These are phyloP conservation scores for Fusarium nanum DNA, from an alignment of 2,329 filamentous ascomycete genomes.

Conservation along the genomic window DNA sequence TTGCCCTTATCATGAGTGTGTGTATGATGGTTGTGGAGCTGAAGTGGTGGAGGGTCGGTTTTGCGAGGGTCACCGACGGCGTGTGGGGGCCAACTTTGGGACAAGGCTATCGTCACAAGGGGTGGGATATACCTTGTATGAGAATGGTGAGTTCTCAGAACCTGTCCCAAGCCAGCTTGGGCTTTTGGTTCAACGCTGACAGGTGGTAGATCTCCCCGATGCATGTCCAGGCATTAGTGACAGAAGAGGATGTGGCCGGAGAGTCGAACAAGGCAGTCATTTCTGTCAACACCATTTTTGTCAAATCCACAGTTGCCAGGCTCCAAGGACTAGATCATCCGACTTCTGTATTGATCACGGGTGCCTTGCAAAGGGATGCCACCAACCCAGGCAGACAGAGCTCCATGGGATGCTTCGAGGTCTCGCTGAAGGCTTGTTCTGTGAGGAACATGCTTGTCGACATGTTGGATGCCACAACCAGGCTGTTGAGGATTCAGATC, in stretches of 20 bases:
- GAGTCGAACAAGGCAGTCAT: constrained; percentile 11
- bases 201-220: constrained; percentile 14
- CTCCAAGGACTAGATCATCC: constrained; percentile 21
- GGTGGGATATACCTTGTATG: constrained; percentile 29
- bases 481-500: constrained; percentile 16
- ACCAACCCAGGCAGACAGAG: constrained; percentile 12
- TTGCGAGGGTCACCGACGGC: constrained; percentile 41
- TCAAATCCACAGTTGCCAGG: constrained; percentile 36
- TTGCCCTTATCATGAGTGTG: constrained; percentile 47
- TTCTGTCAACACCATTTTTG: constrained; percentile 44
- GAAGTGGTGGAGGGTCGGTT: constrained; percentile 38
- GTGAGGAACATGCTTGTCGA: constrained; percentile 39
- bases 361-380: constrained; percentile 31
- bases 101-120: constrained; percentile 24
- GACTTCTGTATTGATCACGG: constrained; percentile 38
- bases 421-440: constrained; percentile 24
- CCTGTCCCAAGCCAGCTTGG: neutral
- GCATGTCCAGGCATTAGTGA: constrained; percentile 19
- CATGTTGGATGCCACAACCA: constrained; percentile 33
- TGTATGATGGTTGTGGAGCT: constrained; percentile 40
- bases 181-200: neutral
- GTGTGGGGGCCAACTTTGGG: constrained; percentile 13
- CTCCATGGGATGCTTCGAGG: neutral
- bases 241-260: constrained; percentile 23
- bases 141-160: constrained; percentile 41